Conservation (phyloP, 768 basidiomycete genomes). For the Gautieria morchelliformis region DNA sequence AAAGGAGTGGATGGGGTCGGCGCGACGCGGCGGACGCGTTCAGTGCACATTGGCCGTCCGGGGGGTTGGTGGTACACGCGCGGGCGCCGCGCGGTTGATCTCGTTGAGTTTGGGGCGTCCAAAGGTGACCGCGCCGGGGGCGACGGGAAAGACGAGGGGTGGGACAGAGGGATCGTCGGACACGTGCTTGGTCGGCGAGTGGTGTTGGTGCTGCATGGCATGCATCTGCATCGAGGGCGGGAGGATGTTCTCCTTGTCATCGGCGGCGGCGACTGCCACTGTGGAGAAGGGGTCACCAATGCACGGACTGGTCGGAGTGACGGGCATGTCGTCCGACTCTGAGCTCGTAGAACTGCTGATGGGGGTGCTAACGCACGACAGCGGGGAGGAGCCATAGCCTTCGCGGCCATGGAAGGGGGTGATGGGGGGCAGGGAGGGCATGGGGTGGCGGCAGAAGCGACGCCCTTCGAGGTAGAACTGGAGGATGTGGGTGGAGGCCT, state of each 20-base stretch:
- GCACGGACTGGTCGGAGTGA: conserved; percentile 68
- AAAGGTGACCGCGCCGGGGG: conserved; percentile 71
- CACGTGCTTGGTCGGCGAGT: conserved; percentile 1
- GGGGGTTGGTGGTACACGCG: background rate
- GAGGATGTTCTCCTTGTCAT: conserved; percentile 76
- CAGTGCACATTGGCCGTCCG: background rate
- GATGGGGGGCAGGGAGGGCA: conserved; percentile 45
- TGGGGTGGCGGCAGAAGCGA: conserved; percentile 46
- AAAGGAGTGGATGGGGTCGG: conserved; percentile 11
- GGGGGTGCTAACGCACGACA: conserved; percentile 58
- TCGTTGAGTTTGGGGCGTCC: conserved; percentile 72
- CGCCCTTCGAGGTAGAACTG: conserved; percentile 91
- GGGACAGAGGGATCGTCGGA: conserved; percentile 30
- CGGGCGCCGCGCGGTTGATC: conserved; percentile 41
- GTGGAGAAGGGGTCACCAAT: conserved; percentile 36
- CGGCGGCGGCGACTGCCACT: conserved; percentile 15
- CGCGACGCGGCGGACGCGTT: conserved; percentile 41
- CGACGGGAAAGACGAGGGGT: conserved; percentile 58
- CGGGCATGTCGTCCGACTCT: conserved; percentile 80
- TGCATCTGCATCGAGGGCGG: conserved; percentile 54
- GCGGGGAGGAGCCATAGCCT: conserved; percentile 21
- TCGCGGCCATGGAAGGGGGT: conserved; percentile 40
- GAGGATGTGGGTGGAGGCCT: conserved; percentile 86
- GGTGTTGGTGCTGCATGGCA: conserved; percentile 26
- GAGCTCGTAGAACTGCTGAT: conserved; percentile 67